Percentiles rank a stretch among this genome's conserved stretches.
phyloP scores from a whole-genome alignment of 306 rosid species.

The Amphicarpaea edgeworthii region DNA sequence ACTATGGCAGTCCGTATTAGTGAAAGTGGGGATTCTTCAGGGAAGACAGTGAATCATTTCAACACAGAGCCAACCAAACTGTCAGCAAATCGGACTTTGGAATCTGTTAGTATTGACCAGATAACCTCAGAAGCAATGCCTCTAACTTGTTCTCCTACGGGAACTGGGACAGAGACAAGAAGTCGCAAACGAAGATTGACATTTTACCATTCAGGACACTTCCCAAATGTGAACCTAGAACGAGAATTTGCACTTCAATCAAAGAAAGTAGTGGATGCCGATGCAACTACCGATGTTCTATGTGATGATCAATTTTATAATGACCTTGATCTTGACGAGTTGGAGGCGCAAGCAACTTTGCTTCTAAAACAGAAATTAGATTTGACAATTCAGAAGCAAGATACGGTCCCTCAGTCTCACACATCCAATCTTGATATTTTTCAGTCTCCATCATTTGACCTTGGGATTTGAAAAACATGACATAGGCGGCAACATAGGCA shows the following conservation, averaged over 20 bases:
- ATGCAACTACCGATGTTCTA: slow-evolving; percentile 48
- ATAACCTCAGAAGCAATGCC: slow-evolving; percentile 53
- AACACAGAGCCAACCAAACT: slow-evolving; percentile 49
- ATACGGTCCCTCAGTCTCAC: slow-evolving; percentile 42
- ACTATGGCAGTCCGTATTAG: slow-evolving; percentile 49
- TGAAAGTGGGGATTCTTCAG: slow-evolving; percentile 57
- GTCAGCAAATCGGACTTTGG: slow-evolving; percentile 48
- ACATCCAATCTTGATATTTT: slow-evolving; percentile 38
- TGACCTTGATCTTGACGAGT: slow-evolving; percentile 76
- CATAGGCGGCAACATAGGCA: slow-evolving; percentile 5
- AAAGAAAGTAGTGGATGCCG: slow-evolving; percentile 50
- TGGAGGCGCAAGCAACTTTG: slow-evolving; percentile 82
- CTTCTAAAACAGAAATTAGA: slow-evolving; percentile 70
- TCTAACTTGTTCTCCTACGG: slow-evolving; percentile 45
- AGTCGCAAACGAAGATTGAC: slow-evolving; percentile 64
- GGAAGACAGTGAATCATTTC: slow-evolving; percentile 49
- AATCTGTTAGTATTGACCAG: slow-evolving; percentile 45
- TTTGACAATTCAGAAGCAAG: slow-evolving; percentile 51
- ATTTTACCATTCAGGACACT: slow-evolving; percentile 54
- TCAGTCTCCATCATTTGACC: slow-evolving; percentile 82
- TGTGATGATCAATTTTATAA: slow-evolving; percentile 77
- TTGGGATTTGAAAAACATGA: slow-evolving; percentile 66
- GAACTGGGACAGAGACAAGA: slow-evolving; percentile 47
- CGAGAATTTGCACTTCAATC: slow-evolving; percentile 59
- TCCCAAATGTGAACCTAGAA: slow-evolving; percentile 74